phyloP scores from a whole-genome alignment of 192 early-diverging fungal species.

The Coemansia reversa region DNA sequence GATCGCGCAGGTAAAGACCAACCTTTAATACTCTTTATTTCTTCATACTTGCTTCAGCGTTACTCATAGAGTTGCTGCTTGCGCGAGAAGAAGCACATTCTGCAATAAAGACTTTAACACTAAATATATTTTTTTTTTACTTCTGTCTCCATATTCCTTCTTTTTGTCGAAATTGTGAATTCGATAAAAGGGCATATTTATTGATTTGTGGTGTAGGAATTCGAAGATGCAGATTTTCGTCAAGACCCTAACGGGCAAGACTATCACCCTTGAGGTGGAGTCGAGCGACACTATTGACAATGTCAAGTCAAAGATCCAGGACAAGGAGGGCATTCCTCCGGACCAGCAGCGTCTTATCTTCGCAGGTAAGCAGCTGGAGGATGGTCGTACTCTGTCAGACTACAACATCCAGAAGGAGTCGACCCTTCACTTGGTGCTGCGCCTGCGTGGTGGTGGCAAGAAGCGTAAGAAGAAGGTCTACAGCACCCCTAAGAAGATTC shows the following conservation, averaged over 20 bases:
- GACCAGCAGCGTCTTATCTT: conserved; percentile 84
- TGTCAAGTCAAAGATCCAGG: conserved; percentile 83
- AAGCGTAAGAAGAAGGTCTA: conserved; percentile 99
- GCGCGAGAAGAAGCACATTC: conserved; percentile 54
- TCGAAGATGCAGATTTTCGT: conserved; percentile 73
- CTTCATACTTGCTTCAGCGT: not conserved
- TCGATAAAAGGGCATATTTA: conserved; percentile 1
- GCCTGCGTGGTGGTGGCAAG: conserved; percentile 91
- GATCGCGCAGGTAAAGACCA: conserved; percentile 54
- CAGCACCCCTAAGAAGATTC: conserved; percentile 99
- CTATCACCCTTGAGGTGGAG: conserved; percentile 89
- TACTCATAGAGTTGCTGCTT: conserved; percentile 5
- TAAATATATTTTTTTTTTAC: conserved; percentile 21
- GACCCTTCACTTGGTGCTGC: conserved; percentile 73
- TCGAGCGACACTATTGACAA: conserved; percentile 78
- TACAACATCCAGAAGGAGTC: conserved; percentile 89
- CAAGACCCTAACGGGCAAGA: conserved; percentile 85
- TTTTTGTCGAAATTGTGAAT: conserved; percentile 1
- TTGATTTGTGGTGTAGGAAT: conserved; percentile 8
- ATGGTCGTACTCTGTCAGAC: conserved; percentile 70
- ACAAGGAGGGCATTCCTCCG: conserved; percentile 85
- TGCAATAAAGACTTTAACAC: conserved; percentile 11
- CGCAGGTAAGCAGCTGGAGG: conserved; percentile 81
- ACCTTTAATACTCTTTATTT: conserved; percentile 22
- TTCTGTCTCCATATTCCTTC: conserved; percentile 2